Base-by-base conservation (phyloP, 495 filamentous ascomycete species). In the Achaetomiella virescens region DNA sequence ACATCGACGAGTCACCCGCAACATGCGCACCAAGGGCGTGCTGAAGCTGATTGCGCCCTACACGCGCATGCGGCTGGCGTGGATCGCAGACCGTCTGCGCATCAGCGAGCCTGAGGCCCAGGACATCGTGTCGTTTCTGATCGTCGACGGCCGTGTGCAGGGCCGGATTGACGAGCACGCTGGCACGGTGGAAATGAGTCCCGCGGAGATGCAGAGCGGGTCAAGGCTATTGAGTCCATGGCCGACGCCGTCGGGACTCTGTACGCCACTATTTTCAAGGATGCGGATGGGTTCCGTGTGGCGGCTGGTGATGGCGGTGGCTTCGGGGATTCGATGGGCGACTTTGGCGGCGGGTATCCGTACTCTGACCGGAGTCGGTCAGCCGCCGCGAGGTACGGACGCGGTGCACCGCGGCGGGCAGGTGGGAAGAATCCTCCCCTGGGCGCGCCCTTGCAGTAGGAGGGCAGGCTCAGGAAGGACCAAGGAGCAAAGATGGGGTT, bases 1-100 rank as follows among this genome's bases (percentile, higher is more conserved):
- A 98, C 67, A 98, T 98, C 58, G 93, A 97, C 72, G 93, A 97
- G 70, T 98, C 53, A 98, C 93, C 45, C 89, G 93, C 14, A 97
- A 95, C 72, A 93, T 98, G 84, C 89, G 93, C 33, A 97, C 91
- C 55, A 96, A 95, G 72, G 93, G 90, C 1, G 84, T 98, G 3
- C 74, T 96, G 29, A 97, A 96, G 72, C 71, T 98, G 37, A 93
- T 97, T 51, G 89, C 91, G 6, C 92, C 93, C 0, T 98, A 97
- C 73, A 95, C 90, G 3, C 86, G 90, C 25, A 97, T 98, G 80
- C 85, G 83, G 24, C 75, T 97, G 29, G 73, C 76, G 38, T 95
- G 95, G 74, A 87, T 97, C 59, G 90, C 90, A 24, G 84, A 86
- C 55, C 83, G 88, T 61, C 84, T 98, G 36, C 86, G 86, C 58